Percentiles rank a stretch among this genome's conserved stretches.
Evolutionary conservation across 257 asterid genomes (phyloP).

Genomic region (Voacanga thouarsii): DNA sequence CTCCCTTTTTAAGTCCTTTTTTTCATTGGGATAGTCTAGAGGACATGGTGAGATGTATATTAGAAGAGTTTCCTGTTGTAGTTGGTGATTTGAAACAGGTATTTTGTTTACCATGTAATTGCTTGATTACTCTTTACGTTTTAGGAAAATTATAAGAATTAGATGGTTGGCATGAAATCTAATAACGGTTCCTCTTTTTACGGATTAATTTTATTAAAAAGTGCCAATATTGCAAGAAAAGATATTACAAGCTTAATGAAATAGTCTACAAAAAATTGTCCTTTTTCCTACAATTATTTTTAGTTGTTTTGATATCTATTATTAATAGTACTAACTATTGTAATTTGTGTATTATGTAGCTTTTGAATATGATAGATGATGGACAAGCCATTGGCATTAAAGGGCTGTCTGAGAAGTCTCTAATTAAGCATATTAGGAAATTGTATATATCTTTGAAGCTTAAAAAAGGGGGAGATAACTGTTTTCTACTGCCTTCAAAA

Average conservation of each 20-base stretch:
- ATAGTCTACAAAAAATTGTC: background rate
- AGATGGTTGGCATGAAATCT: background rate
- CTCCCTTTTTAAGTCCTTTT: no score
- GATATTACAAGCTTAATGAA: no score
- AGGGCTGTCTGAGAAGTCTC: no score
- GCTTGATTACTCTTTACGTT: background rate
- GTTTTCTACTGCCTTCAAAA: constrained; percentile 61
- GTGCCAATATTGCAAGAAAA: background rate
- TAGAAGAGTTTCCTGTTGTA: no score
- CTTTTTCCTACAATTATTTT: background rate
- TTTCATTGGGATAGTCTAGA: no score
- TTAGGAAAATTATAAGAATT: background rate
- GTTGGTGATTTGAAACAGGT: no score
- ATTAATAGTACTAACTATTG: constrained; percentile 8
- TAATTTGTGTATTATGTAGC: constrained; percentile 43
- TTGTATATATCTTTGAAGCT: no score
- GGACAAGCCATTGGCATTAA: no score
- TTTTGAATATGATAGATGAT: no score
- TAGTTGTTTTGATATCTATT: background rate
- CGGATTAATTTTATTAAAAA: background rate
- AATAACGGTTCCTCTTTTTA: background rate
- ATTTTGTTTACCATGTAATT: no score
- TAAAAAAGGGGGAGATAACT: constrained; percentile 54
- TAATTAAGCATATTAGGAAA: no score
- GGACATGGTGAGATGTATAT: no score